These are phyloP conservation scores for Fusarium equiseti DNA, from an alignment of 2,329 filamentous ascomycete genomes.

Conservation along the genomic window DNA sequence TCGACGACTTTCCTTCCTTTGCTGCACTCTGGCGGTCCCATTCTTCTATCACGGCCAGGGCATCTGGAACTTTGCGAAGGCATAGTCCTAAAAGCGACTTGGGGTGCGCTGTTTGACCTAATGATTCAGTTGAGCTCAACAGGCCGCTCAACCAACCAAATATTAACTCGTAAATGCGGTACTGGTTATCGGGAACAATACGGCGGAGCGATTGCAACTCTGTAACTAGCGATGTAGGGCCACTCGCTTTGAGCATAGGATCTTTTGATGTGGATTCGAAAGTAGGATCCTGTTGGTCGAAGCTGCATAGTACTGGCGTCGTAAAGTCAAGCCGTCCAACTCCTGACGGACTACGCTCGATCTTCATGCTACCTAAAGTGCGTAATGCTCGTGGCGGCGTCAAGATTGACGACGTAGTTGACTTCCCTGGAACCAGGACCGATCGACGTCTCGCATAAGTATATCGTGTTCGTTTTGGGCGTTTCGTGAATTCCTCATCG, in stretches of 20 bases:
- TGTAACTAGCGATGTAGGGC: conserved; percentile 28
- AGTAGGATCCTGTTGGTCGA: conserved; percentile 40
- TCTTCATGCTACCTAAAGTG: conserved; percentile 50
- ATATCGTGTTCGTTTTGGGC: conserved; percentile 47
- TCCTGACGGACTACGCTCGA: conserved; percentile 42
- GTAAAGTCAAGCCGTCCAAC: conserved; percentile 47
- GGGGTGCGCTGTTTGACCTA: conserved; percentile 35
- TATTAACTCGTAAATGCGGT: conserved; percentile 52
- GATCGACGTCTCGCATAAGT: conserved; percentile 48
- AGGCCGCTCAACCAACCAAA: conserved; percentile 50
- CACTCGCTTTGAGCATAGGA: background rate
- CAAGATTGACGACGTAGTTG: background rate
- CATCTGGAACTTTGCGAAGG: conserved; percentile 50
- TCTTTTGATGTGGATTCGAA: conserved; percentile 4
- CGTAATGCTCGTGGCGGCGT: conserved; percentile 49
- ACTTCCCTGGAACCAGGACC: conserved; percentile 8
- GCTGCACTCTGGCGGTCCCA: conserved; percentile 49
- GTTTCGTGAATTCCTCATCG: conserved; percentile 8
- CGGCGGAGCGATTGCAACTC: conserved; percentile 45
- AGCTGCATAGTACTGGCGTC: conserved; percentile 48
- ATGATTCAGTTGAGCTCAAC: conserved; percentile 46
- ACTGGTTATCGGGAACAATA: conserved; percentile 40
- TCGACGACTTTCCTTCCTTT: conserved; percentile 39
- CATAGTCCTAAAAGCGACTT: conserved; percentile 56
- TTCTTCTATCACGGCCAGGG: conserved; percentile 50